A percentile compares a stretch with the other conserved stretches of the same genome.
These are phyloP conservation scores for Fennellomyces sp. DNA, from an alignment of 371 early-diverging fungal species.

Conservation along the genomic window DNA sequence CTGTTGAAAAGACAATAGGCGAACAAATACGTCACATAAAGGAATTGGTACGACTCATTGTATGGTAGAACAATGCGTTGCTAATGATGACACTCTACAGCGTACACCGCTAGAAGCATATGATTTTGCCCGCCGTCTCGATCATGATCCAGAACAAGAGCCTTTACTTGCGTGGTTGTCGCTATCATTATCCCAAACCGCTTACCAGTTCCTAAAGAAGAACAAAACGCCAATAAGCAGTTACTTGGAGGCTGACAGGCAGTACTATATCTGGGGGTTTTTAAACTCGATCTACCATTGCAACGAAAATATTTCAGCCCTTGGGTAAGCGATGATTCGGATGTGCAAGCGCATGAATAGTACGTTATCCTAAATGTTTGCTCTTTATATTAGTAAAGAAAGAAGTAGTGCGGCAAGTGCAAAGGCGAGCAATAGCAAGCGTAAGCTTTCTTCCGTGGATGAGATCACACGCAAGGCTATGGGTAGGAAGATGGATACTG, in stretches of 20 bases:
- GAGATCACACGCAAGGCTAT: not conserved
- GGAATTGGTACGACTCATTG: no score
- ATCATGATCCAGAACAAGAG: not conserved
- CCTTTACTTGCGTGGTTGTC: not conserved
- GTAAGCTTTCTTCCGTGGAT: not conserved
- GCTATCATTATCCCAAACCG: not conserved
- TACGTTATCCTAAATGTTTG: no score
- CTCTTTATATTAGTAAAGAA: not conserved
- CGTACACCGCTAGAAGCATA: no score
- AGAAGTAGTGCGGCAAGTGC: not conserved
- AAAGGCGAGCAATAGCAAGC: not conserved
- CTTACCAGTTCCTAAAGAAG: not conserved
- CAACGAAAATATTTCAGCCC: not conserved
- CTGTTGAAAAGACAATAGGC: no score
- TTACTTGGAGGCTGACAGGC: conserved; percentile 2
- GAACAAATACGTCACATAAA: no score
- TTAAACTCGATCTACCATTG: not conserved
- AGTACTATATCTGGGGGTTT: conserved; percentile 1
- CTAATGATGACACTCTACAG: no score
- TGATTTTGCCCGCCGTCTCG: not conserved
- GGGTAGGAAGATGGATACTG: not conserved
- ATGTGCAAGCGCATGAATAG: no score
- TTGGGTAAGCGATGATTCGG: not conserved
- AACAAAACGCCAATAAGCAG: not conserved
- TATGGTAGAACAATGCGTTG: no score